A percentile compares a stretch with the other conserved stretches of the same genome.
Evolutionary conservation across 2,329 filamentous ascomycete species (phyloP).

Genomic region (Paraphaeosphaeria sporulosa): DNA sequence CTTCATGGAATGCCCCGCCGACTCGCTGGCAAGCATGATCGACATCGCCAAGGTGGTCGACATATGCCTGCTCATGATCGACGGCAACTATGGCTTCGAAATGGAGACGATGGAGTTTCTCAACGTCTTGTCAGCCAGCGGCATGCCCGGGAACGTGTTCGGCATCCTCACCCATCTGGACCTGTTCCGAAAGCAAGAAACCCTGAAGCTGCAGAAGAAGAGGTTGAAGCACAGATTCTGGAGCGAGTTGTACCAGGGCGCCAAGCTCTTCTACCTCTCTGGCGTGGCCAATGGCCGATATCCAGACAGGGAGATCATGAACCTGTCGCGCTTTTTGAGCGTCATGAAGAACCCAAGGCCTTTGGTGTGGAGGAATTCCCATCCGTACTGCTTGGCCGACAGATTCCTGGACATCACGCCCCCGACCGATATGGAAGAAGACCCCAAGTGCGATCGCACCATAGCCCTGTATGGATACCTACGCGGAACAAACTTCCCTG

Average conservation of each 20-base stretch:
- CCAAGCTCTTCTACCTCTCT: conserved; percentile 95
- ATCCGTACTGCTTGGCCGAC: conserved; percentile 93
- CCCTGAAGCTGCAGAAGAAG: conserved; percentile 93
- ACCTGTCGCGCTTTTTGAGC: conserved; percentile 90
- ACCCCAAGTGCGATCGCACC: conserved; percentile 88
- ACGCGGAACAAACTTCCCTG: conserved; percentile 90
- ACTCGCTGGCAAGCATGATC: conserved; percentile 95
- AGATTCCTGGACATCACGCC: conserved; percentile 95
- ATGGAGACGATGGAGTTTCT: conserved; percentile 99
- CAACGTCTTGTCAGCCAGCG: conserved; percentile 89
- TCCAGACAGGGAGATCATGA: conserved; percentile 95
- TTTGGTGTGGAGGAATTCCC: conserved; percentile 94
- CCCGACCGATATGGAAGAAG: conserved; percentile 86
- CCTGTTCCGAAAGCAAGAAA: conserved; percentile 91
- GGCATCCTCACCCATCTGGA: conserved; percentile 96
- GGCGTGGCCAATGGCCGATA: conserved; percentile 97
- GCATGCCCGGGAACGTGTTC: conserved; percentile 99
- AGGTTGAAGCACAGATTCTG: conserved; percentile 93
- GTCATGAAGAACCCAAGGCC: conserved; percentile 99
- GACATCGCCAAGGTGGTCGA: conserved; percentile 97
- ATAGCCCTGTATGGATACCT: conserved; percentile 93
- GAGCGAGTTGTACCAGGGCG: conserved; percentile 96
- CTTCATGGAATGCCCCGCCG: conserved; percentile 93
- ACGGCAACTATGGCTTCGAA: conserved; percentile 98
- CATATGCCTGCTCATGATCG: conserved; percentile 96